Conservation (phyloP, 345 rosid species). For the Litchi chinensis region DNA sequence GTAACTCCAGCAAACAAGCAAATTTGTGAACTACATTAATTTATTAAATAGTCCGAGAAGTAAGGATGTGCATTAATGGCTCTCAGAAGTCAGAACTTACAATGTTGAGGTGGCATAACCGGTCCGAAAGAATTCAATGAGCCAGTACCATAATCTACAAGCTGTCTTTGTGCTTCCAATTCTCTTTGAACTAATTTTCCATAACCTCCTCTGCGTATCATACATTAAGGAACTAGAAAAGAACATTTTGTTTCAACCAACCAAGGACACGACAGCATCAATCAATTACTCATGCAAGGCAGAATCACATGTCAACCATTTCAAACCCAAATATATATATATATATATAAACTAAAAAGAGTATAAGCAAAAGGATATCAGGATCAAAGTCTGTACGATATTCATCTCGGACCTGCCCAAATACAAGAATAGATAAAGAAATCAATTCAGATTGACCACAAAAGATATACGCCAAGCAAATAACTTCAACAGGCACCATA, state of each 20-base stretch:
- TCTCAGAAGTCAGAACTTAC: conserved; percentile 53
- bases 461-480: background rate
- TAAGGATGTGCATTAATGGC: conserved; percentile 11
- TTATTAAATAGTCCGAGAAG: background rate
- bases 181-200: conserved; percentile 93
- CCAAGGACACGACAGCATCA: background rate
- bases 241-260: conserved; percentile 12
- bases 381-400: conserved; percentile 99
- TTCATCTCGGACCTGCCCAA: conserved; percentile 91
- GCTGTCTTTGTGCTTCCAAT: conserved; percentile 91
- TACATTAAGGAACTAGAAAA: conserved; percentile 43
- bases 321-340: background rate
- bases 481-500: conserved; percentile 4
- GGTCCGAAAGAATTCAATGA: conserved; percentile 76
- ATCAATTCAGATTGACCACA: conserved; percentile 1
- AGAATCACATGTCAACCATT: background rate
- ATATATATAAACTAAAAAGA: background rate
- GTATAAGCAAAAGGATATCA: conserved; percentile 79
- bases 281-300: background rate
- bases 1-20: conserved; percentile 13
- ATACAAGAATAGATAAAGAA: conserved; percentile 2
- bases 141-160: conserved; percentile 94
- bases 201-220: conserved; percentile 95
- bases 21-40: background rate
- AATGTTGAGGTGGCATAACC: conserved; percentile 59